Base-by-base conservation (phyloP, 225 moss, liverwort and hornwort genomes). In the Marchantia polymorpha region DNA sequence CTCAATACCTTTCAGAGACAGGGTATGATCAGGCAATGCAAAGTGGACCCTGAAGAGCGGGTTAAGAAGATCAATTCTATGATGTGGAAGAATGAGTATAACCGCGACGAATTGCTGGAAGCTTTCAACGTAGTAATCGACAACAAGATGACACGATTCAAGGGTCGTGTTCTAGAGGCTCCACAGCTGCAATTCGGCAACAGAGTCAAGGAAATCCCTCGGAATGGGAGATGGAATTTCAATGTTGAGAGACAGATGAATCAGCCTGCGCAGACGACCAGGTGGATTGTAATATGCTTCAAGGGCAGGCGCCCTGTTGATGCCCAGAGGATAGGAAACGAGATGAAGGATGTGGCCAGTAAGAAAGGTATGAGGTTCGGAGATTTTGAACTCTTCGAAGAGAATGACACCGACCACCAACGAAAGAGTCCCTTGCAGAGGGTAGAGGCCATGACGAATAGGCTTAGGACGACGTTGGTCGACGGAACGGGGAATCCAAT, bases 141-240 rank as follows among this genome's bases (percentile, higher is more conserved):
- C 0, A 5, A 5, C 26, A 85, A 49, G 17, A 83, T 92, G 82
- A 91, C 92, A 19, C 12, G 48, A 16, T 82, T 93, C 51, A 69
- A 73, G 52, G 93, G 92, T 50, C 86, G 93, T 53, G 81, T 91
- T 53, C 75, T 96, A 27, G 83, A 89, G 17, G 61, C 92, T 48
- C 95, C 93, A 3, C 83, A 92, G 91, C 92, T 94, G 49, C 56
- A 83, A 59, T 94, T 94, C 76, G 96, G 94, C 64, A 83, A 80
- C 0, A 60, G 64, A 1, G 53, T 14, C 69, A 84, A 80, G 51
- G 94, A 97, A 75, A 73, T 76, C 26, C 92, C 91, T 39, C 87
- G 89, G 20, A 83, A 90, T 0, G 96, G 94, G 52, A 84, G 92
- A 7, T 97, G 94, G 93, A 94, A 93, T 81, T 97, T 86, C 74